Base-by-base conservation (phyloP, 139 green algal genomes). In the Chlorella sp. region DNA sequence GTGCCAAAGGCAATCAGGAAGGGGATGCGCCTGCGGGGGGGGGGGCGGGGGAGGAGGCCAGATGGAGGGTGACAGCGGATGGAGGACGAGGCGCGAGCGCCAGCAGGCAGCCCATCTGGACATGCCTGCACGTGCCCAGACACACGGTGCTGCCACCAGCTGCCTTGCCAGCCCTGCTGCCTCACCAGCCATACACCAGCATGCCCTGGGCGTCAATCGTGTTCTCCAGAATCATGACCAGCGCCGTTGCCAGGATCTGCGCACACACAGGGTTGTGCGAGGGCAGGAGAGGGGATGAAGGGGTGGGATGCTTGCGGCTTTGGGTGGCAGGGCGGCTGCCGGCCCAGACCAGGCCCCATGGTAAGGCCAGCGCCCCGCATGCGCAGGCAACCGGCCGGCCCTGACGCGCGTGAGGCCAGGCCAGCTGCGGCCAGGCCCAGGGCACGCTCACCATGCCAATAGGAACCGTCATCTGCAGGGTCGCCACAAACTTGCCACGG, bases 1-100 rank as follows among this genome's bases (percentile, higher is more conserved):
- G 86, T 84, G n/a, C 72, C 24, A 11, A 87, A 73, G 32, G 86
- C 81, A 38, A 86, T 30, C 11, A 86, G 58, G 75, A 89, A 89
- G 65, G 86, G 86, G 28, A 89, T 72, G 34, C 86, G 81, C 86
- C 86, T 87, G 65, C 86, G 67, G 67, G n/a, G 67, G 16, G 30
- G 67, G 40, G 68, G 30, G 68, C 36, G 34, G 4, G 36, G 68
- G 68, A 24, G 16, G 38, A n/a, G 26, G 65, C 1, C n/a, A 11
- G 65, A 26, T 43, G 40, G 38, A 13, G 40, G 22, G 38, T 20
- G 69, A 6, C 3, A 30, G 20, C 34, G 36, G 34, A 32, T 38
- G 16, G 34, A 26, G 67, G 30, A 0, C 11, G 26, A 69, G 62
- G 62, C 24, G 30, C 7, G 56, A 20, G 56, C 3, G 13, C 3